Percentiles rank a stretch among this genome's conserved stretches.
phyloP scores from a whole-genome alignment of 2,329 filamentous ascomycete genomes.

The Fusarium scirpi region DNA sequence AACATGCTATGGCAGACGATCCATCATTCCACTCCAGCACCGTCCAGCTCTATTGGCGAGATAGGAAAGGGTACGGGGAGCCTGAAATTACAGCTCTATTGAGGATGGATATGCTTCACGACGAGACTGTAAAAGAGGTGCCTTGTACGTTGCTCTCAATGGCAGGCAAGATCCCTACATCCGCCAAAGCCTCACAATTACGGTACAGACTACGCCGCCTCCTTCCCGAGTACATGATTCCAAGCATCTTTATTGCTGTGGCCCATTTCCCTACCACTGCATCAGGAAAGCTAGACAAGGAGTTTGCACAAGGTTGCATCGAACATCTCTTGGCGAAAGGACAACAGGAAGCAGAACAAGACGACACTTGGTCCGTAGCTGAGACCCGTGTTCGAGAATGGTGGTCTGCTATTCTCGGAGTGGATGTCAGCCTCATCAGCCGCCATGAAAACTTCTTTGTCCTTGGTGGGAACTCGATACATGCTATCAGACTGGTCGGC shows the following conservation, averaged over 20 bases:
- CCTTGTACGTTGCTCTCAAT: not conserved
- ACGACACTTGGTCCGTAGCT: not conserved
- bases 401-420: not conserved
- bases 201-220: not conserved
- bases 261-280: not conserved
- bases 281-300: not conserved
- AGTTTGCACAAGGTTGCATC: not conserved
- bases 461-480: not conserved
- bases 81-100: not conserved
- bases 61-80: not conserved
- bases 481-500: not conserved
- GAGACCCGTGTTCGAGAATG: not conserved
- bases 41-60: not conserved
- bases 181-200: not conserved
- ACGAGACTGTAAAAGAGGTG: not conserved
- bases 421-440: not conserved
- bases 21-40: not conserved
- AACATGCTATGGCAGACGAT: not conserved
- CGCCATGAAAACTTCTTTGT: not conserved
- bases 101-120: not conserved
- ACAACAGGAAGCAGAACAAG: not conserved
- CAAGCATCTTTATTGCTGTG: not conserved
- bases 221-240: not conserved
- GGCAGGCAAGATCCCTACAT: not conserved
- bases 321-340: not conserved